Percentiles rank a stretch among this genome's conserved stretches.
Evolutionary conservation across 208 protist genomes (phyloP).

Genomic region (Phytomonas sp.): DNA sequence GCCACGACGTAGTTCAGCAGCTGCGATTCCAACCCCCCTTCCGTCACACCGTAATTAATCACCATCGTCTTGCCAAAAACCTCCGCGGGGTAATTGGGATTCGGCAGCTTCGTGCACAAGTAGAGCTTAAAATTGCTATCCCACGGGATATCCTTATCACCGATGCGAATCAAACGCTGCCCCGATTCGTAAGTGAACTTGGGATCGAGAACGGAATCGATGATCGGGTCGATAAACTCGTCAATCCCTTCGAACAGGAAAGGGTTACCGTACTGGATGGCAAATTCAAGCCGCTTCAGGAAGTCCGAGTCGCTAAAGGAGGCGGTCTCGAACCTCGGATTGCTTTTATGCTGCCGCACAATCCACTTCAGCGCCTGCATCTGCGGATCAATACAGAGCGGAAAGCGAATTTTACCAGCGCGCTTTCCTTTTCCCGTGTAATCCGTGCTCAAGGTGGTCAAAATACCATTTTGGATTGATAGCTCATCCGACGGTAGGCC

Average conservation of each 20-base stretch:
- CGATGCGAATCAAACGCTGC: slow-evolving; percentile 87
- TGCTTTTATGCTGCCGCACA: slow-evolving; percentile 92
- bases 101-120: slow-evolving; percentile 97
- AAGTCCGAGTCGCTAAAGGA: slow-evolving; percentile 97
- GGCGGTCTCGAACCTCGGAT: slow-evolving; percentile 89
- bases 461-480: slow-evolving; percentile 97
- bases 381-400: slow-evolving; percentile 98
- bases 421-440: slow-evolving; percentile 71
- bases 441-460: slow-evolving; percentile 89
- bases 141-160: slow-evolving; percentile 97
- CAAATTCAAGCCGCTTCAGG: slow-evolving; percentile 95
- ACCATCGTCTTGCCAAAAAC: slow-evolving; percentile 96
- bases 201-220: slow-evolving; percentile 97
- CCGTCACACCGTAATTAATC: slow-evolving; percentile 98
- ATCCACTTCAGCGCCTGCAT: slow-evolving; percentile 99
- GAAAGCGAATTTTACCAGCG: slow-evolving; percentile 88
- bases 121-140: slow-evolving; percentile 97
- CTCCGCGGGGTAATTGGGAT: slow-evolving; percentile 97
- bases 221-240: slow-evolving; percentile 98
- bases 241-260: slow-evolving; percentile 98
- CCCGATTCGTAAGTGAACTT: slow-evolving; percentile 87
- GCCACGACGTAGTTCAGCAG: slow-evolving; percentile 97
- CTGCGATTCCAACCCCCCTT: slow-evolving; percentile 97
- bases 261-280: slow-evolving; percentile 96
- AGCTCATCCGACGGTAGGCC: slow-evolving; percentile 97